Percentiles rank a stretch among this genome's conserved stretches.
Evolutionary conservation across 2,329 filamentous ascomycete species (phyloP).

Genomic region (Trichoderma arundinaceum): DNA sequence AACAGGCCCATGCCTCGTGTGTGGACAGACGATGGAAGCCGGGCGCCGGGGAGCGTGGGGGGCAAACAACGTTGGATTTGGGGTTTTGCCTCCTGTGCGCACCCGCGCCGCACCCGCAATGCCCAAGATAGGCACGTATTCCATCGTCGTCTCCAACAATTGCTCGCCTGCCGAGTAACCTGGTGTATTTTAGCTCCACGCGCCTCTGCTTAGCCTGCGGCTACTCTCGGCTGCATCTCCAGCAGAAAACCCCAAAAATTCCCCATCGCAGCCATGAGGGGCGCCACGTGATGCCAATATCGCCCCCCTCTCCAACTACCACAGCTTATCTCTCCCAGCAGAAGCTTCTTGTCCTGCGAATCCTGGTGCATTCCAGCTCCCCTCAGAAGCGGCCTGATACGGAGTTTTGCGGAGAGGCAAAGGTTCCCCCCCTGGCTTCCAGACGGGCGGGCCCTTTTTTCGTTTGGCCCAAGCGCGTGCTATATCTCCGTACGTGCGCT

Average conservation of each 20-base stretch:
- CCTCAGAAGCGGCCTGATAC: slow-evolving; percentile 32
- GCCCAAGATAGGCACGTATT: neutral
- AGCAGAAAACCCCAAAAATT: neutral
- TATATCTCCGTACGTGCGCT: neutral
- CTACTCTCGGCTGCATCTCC: slow-evolving; percentile 36
- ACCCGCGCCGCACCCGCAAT: too few relatives aligned
- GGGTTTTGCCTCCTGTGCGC: too few relatives aligned
- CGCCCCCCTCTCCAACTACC: slow-evolving; percentile 25
- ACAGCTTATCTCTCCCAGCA: neutral
- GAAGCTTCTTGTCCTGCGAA: neutral
- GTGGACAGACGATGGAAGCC: too few relatives aligned
- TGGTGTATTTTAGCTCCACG: slow-evolving; percentile 12
- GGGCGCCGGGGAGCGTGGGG: too few relatives aligned
- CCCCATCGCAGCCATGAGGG: slow-evolving; percentile 28
- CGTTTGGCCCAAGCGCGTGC: neutral
- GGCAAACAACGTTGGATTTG: too few relatives aligned
- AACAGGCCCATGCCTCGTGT: too few relatives aligned
- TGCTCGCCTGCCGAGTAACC: too few relatives aligned
- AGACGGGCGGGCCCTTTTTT: slow-evolving; percentile 6
- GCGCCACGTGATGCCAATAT: slow-evolving; percentile 36
- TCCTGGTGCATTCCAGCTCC: slow-evolving; percentile 11
- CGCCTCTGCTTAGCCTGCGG: slow-evolving; percentile 31
- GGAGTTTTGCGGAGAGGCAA: slow-evolving; percentile 30
- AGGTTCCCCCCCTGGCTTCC: neutral
- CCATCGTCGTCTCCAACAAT: neutral